Evolutionary conservation across 768 basidiomycete species (phyloP).

Genomic region (Hemileccinum impolitum): DNA sequence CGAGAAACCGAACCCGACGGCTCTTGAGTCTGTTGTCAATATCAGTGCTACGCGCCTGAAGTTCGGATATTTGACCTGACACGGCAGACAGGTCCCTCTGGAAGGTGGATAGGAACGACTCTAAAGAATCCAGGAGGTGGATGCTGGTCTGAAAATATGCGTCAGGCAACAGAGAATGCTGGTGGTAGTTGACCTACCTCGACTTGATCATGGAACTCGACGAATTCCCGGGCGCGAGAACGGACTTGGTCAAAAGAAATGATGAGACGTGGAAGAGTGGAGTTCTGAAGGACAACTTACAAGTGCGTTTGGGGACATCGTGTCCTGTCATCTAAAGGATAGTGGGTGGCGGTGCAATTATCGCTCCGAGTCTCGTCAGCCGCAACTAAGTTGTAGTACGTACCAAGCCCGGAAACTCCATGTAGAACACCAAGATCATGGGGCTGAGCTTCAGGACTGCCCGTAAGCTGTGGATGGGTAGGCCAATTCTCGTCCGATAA

Average conservation of each 20-base stretch:
- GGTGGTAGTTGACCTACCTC: conserved; percentile 45
- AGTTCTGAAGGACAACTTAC: conserved; percentile 13
- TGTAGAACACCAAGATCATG: conserved; percentile 24
- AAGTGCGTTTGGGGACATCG: conserved; percentile 1
- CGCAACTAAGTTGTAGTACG: no score
- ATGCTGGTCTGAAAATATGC: conserved; percentile 69
- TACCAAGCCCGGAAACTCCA: no score
- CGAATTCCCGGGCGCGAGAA: conserved; percentile 58
- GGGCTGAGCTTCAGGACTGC: conserved; percentile 44
- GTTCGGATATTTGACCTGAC: conserved; percentile 92
- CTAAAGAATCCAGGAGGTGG: conserved; percentile 79
- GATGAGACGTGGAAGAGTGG: background rate
- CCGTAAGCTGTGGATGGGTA: conserved; percentile 40
- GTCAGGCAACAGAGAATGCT: background rate
- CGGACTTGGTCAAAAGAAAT: conserved; percentile 25
- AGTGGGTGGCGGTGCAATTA: conserved; percentile 12
- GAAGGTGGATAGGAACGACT: conserved; percentile 91
- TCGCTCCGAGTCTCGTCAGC: conserved; percentile 3
- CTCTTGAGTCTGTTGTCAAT: conserved; percentile 86
- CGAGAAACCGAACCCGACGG: conserved; percentile 59
- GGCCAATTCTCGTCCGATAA: background rate
- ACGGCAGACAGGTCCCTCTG: conserved; percentile 92
- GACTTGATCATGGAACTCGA: conserved; percentile 90
- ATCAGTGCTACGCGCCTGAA: conserved; percentile 86
- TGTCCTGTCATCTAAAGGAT: background rate